These are phyloP conservation scores for Ilex paraguariensis DNA, from an alignment of 305 asterid genomes.

Conservation along the genomic window DNA sequence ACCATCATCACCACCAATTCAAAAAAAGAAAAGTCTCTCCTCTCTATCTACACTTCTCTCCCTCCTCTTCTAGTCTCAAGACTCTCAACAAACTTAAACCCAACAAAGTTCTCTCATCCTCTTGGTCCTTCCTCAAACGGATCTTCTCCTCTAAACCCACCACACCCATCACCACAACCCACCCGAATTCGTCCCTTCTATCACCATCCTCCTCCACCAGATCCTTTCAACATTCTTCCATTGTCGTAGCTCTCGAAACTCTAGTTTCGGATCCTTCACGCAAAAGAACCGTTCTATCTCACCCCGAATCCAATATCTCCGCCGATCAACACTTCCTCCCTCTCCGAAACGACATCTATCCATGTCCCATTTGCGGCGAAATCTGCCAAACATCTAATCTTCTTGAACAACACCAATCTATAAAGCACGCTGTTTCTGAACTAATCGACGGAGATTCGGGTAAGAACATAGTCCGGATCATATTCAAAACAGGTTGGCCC, in stretches of 20 bases:
- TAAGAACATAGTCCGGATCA: conserved; percentile 59
- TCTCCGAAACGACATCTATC: conserved; percentile 38
- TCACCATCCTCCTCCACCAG: conserved; percentile 76
- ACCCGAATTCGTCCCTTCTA: conserved; percentile 34
- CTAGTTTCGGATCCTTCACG: conserved; percentile 4
- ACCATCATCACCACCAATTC: conserved; percentile 7
- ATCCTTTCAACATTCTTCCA: conserved; percentile 38
- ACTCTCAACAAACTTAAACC: conserved; percentile 33
- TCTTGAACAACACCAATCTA: conserved; percentile 58
- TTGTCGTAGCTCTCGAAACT: conserved; percentile 15
- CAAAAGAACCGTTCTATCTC: background rate
- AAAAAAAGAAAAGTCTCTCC: conserved; percentile 30
- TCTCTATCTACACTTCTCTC: conserved; percentile 12
- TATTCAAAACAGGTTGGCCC: conserved; percentile 78
- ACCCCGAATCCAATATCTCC: background rate
- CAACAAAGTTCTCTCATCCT: conserved; percentile 32
- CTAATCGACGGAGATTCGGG: conserved; percentile 62
- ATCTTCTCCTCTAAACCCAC: conserved; percentile 31
- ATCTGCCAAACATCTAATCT: conserved; percentile 37
- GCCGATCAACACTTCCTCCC: conserved; percentile 23
- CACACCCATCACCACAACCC: conserved; percentile 7
- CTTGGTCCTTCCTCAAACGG: conserved; percentile 45
- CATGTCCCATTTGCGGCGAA: conserved; percentile 73
- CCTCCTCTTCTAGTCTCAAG: conserved; percentile 22
- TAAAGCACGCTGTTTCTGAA: conserved; percentile 58